Conservation (phyloP, 2,329 filamentous ascomycete species). For the Penicillium sclerotigenum region DNA sequence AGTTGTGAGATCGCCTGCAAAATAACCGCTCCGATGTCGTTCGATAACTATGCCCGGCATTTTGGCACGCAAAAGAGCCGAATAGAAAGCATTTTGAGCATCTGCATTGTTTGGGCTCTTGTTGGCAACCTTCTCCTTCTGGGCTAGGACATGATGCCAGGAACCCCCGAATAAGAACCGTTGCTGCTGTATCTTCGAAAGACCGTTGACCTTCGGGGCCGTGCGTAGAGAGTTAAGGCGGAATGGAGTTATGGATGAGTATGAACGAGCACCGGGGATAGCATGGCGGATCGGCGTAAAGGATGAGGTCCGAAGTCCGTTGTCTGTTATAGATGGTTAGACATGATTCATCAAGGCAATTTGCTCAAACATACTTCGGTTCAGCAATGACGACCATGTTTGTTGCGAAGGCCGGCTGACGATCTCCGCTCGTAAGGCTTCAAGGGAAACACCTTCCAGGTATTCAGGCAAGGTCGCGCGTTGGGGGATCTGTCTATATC, state of each 20-base stretch:
- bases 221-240: slow-evolving; percentile 26
- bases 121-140: slow-evolving; percentile 87
- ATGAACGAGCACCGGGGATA: slow-evolving; percentile 26
- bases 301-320: slow-evolving; percentile 18
- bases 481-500: slow-evolving; percentile 10
- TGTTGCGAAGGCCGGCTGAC: slow-evolving; percentile 18
- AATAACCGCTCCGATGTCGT: slow-evolving; percentile 80
- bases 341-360: neutral
- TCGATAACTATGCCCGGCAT: slow-evolving; percentile 93
- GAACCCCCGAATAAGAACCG: slow-evolving; percentile 41
- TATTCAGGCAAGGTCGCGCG: slow-evolving; percentile 26
- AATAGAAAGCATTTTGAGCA: slow-evolving; percentile 91
- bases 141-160: slow-evolving; percentile 65
- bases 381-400: slow-evolving; percentile 18
- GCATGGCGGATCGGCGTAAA: slow-evolving; percentile 14
- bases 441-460: slow-evolving; percentile 25
- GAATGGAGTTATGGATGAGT: slow-evolving; percentile 34
- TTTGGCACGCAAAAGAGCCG: slow-evolving; percentile 82
- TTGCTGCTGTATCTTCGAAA: slow-evolving; percentile 35
- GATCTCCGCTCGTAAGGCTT: slow-evolving; percentile 23
- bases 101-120: slow-evolving; percentile 83
- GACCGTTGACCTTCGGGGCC: slow-evolving; percentile 21
- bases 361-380: slow-evolving; percentile 17
- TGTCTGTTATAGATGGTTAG: slow-evolving; percentile 12
- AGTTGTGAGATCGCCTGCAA: slow-evolving; percentile 74